Evolutionary conservation across 2,329 filamentous ascomycete species (phyloP), one percentile per base, ranked within the genome.

Genomic region (Apiospora marii): DNA sequence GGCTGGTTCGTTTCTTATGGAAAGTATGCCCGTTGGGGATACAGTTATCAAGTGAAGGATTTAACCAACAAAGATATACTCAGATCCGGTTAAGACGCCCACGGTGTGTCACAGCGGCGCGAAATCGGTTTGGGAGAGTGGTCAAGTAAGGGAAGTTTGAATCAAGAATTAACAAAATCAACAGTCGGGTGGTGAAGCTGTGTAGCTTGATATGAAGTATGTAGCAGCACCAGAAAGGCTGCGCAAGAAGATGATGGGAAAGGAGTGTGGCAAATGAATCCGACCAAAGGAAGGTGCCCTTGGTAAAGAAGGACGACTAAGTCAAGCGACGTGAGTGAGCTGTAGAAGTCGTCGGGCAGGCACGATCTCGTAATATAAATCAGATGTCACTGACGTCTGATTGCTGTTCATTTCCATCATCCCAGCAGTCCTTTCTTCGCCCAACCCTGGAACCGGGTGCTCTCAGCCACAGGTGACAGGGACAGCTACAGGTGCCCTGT

Each of bases 341-440:
- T n/a, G 34, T 41, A 41, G 58, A 37, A 41, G 4, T 4, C 24
- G n/a, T 14, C 22, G 22, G 58, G 58, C 34, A 64, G 34, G 58
- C 34, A 64, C 58, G 58, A 64, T 64, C 58, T 64, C 58, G 58
- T 64, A 64, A 64, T 34, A 64, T 41, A n/a, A 41, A 64, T 64
- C 58, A 41, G 58, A 64, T 64, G 58, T 64, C 58, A 64, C 30
- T 64, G 30, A 41, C 53, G 30, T 22, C 34, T 41, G 58, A 19
- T n/a, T 14, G 58, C 30, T 24, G 58, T 64, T 64, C 30, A 64
- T 64, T 37, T 64, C 58, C 58, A 41, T 58, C 13, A 22, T 22
- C 30, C 8, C 24, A 10, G 49, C 14, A 41, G 58, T 34, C 30
- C 58, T 41, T 64, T 64, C 58, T 64, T 37, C 19, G 10, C 37